phyloP scores from a whole-genome alignment of 352 stramenopile species.

The Globisporangium camurandrum region DNA sequence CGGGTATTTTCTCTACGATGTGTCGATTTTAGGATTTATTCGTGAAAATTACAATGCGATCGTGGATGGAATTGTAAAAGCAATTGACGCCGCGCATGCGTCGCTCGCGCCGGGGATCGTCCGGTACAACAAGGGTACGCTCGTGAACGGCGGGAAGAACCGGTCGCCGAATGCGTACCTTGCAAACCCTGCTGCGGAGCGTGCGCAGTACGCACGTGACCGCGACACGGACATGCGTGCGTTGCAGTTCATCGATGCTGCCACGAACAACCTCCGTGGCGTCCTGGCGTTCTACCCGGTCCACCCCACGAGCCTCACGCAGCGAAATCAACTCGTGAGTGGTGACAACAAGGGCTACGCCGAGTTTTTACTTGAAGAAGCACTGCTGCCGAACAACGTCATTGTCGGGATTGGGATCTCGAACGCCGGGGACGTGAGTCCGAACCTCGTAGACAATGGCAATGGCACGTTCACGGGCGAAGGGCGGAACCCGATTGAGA shows the following conservation, averaged over 20 bases:
- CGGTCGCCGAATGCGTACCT: slow-evolving; percentile 59
- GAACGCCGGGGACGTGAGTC: slow-evolving; percentile 38
- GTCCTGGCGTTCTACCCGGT: slow-evolving; percentile 70
- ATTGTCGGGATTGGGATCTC: slow-evolving; percentile 33
- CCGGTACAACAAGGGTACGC: slow-evolving; percentile 23
- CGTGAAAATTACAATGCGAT: slow-evolving; percentile 58
- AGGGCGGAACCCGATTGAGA: slow-evolving; percentile 24
- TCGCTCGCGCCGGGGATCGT: slow-evolving; percentile 40
- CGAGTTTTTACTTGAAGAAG: slow-evolving; percentile 34
- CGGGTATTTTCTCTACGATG: slow-evolving; percentile 68
- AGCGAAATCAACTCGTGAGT: slow-evolving; percentile 64
- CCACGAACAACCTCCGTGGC: slow-evolving; percentile 26
- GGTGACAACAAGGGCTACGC: slow-evolving; percentile 77
- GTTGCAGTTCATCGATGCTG: slow-evolving; percentile 34
- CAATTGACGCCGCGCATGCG: slow-evolving; percentile 52
- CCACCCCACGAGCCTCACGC: slow-evolving; percentile 71
- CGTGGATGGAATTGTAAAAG: slow-evolving; percentile 51
- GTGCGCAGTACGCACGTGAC: slow-evolving; percentile 41
- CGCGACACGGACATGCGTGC: slow-evolving; percentile 67
- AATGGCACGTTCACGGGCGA: slow-evolving; percentile 38
- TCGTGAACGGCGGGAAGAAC: slow-evolving; percentile 49
- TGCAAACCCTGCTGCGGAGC: slow-evolving; percentile 56
- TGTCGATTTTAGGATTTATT: slow-evolving; percentile 36
- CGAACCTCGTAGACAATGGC: slow-evolving; percentile 38
- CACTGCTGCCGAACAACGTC: slow-evolving; percentile 19